Evolutionary conservation across 495 filamentous ascomycete genomes (phyloP), one percentile per base, ranked within the genome.

Genomic region (Acidomyces sp.): DNA sequence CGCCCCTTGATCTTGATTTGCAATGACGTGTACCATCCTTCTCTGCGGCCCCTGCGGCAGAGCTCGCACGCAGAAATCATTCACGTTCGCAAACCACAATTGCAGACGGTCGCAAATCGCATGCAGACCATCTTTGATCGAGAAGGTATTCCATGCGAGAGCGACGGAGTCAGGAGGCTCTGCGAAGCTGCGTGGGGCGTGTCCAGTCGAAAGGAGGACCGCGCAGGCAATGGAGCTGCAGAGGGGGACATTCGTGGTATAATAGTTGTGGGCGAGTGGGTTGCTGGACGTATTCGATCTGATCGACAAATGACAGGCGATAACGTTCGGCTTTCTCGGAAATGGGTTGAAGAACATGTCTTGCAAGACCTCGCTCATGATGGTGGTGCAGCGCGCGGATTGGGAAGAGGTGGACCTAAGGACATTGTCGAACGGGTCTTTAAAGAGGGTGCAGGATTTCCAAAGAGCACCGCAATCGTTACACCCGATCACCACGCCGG

Each of bases 11-110:
- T 97, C 43, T 61, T 95, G 20, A 85, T 97, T 43, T 97, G 90
- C 68, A 97, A 97, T 45, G 90, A 97, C 60, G 72, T 94, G n/a
- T 97, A 97, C 57, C 84, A 92, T 52, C 73, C 90, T 17, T 82
- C 85, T 39, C 69, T 97, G 19, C 74, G 83, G 9, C 84, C 82
- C 15, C 70, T 97, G 13, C 74, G 90, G 20, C 77, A 82, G 39
- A 83, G 84, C 0, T 74, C 69, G 13, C 62, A 81, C 24, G 90
- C 88, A 2, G 90, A 97, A 58, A 74, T 93, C 23, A 80, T 97
- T n/a, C 82, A 90, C 58, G 77, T 93, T 31, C 79, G 88, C 33
- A 87, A 86, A 44, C 85, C 90, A 0, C 77, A 85, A 4, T 59
- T 94, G 7, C 85, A 87, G 43, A 81, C 83, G 45, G 82, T 95